A percentile compares a stretch with the other conserved stretches of the same genome.
Evolutionary conservation across 2,329 filamentous ascomycete species (phyloP).

Genomic region (Didymosphaeria variabile): DNA sequence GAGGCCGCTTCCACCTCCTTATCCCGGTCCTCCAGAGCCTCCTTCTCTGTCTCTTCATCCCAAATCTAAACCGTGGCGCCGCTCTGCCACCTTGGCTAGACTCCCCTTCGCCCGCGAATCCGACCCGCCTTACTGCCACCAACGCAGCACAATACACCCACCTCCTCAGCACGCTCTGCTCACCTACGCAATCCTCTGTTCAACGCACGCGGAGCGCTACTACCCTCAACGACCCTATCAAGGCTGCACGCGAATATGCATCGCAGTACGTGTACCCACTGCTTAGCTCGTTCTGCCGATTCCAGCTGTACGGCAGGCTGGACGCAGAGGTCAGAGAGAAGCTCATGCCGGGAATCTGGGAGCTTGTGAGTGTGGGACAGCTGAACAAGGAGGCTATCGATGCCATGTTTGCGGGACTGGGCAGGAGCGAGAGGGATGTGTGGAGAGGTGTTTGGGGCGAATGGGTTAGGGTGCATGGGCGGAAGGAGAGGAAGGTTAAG

Average conservation of each 20-base stretch:
- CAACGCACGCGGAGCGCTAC: conserved; percentile 50
- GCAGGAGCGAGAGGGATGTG: conserved; percentile 42
- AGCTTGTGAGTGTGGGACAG: conserved; percentile 42
- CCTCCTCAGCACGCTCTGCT: conserved; percentile 67
- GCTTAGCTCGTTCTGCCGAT: conserved; percentile 65
- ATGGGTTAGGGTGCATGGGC: conserved; percentile 42
- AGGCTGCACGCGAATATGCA: conserved; percentile 65
- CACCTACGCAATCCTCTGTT: conserved; percentile 67
- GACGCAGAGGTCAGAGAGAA: conserved; percentile 61
- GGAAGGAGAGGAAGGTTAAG: conserved; percentile 22
- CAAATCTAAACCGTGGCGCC: conserved; percentile 43
- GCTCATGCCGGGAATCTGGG: conserved; percentile 66
- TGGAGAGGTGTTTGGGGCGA: conserved; percentile 50
- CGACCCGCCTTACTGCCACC: conserved; percentile 44
- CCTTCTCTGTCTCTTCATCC: conserved; percentile 64
- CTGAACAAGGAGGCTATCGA: conserved; percentile 42
- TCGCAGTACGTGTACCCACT: conserved; percentile 67
- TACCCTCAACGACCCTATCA: conserved; percentile 65
- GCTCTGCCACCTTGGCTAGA: conserved; percentile 46
- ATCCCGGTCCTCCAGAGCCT: conserved; percentile 64
- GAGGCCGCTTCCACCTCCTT: conserved; percentile 68
- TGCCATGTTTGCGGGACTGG: conserved; percentile 50
- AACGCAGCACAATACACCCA: conserved; percentile 63
- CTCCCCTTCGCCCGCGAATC: conserved; percentile 16
- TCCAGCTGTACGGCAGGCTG: conserved; percentile 60